A percentile compares a stretch with the other conserved stretches of the same genome.
phyloP scores from a whole-genome alignment of 768 basidiomycete genomes.

The Naganishia friedmannii region DNA sequence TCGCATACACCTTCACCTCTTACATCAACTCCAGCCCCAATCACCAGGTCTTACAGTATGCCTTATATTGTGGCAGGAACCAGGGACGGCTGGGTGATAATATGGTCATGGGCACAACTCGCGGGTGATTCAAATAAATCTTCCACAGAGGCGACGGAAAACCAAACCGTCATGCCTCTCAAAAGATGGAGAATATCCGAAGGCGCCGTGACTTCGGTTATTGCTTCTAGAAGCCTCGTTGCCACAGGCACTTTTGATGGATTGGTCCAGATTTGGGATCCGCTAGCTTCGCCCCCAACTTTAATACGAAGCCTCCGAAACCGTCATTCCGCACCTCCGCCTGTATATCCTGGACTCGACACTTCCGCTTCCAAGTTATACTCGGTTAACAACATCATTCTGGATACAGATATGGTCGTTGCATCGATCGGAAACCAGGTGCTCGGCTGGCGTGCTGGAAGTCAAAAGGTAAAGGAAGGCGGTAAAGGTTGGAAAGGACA shows the following conservation, averaged over 20 bases:
- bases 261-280: conserved; percentile 44
- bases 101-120: conserved; percentile 39
- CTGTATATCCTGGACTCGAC: conserved; percentile 33
- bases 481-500: conserved; percentile 38
- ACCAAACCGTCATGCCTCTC: conserved; percentile 26
- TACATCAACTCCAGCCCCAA: not conserved
- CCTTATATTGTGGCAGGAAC: conserved; percentile 42
- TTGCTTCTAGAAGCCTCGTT: conserved; percentile 39
- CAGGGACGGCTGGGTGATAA: conserved; percentile 35
- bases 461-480: conserved; percentile 36
- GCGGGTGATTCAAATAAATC: not conserved
- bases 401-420: conserved; percentile 48
- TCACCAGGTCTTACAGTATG: conserved; percentile 27
- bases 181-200: conserved; percentile 37
- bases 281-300: conserved; percentile 35
- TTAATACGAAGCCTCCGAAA: conserved; percentile 33
- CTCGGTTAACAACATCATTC: conserved; percentile 44
- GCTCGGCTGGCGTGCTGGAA: conserved; percentile 46
- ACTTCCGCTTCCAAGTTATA: conserved; percentile 32
- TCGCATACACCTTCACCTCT: not conserved
- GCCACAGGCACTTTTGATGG: conserved; percentile 43
- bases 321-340: conserved; percentile 35
- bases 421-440: conserved; percentile 43
- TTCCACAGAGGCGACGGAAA: not conserved
- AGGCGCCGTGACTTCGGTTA: conserved; percentile 40